Evolutionary conservation across 1,284 basidiomycete genomes (phyloP), one percentile per base, ranked within the genome.

Genomic region (Boletus sp.): DNA sequence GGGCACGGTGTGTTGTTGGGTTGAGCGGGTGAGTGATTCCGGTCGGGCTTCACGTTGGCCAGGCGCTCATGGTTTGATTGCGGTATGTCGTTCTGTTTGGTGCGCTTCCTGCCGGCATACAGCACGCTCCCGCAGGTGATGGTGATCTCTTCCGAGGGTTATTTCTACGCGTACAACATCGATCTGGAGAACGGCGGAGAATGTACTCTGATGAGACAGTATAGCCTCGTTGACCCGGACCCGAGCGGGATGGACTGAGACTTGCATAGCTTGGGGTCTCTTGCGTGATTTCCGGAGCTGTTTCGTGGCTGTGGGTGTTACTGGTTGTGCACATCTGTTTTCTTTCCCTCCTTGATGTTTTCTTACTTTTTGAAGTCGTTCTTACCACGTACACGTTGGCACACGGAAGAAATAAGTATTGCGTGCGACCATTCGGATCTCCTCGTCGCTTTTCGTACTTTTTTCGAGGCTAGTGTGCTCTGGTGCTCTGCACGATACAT

Each of bases 111-210:
- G 14, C 42, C 38, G 23, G 9, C 34, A 20, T 25, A 10, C 49
- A 93, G 91, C 13, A 94, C 91, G 9, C 88, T 91, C 68, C 95
- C 95, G 0, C 93, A 98, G 55, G 90, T 98, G 5, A 96, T 98
- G 91, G 94, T 98, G 10, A 84, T 97, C 44, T 94, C 93, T 0
- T 91, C 91, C 0, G 94, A 98, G 55, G 95, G 95, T 0, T 88
- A 92, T 58, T 96, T 97, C 66, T 97, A 98, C 65, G 84, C 87
- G 8, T 99, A 99, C 69, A 90, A 80, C 60, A 95, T 99, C 61
- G 95, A 99, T 69, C 72, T 99, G 46, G 94, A 99, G 68, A 86
- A 88, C 45, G 96, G 96, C 9, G 96, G 95, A 4, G 95, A 99
- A 67, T 98, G 96, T 60, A 80, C 88, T 8, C 68, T 99, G 57